Conservation (phyloP, 2,329 filamentous ascomycete species). For the Endothia cerciana region DNA sequence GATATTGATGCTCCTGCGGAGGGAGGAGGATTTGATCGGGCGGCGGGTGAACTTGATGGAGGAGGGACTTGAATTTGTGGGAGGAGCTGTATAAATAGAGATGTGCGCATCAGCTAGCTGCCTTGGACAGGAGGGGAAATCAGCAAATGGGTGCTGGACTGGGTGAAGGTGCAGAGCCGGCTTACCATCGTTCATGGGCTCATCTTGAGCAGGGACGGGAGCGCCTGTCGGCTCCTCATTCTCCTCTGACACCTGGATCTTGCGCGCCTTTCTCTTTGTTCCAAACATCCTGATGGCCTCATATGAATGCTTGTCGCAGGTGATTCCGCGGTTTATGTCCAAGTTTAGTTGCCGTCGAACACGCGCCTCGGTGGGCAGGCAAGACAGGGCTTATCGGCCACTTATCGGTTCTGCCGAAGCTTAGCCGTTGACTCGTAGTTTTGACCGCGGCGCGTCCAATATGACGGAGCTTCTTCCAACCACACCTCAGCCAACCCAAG, state of each 20-base stretch:
- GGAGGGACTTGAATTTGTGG: conserved; percentile 38
- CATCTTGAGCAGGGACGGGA: conserved; percentile 31
- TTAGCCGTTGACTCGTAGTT: conserved; percentile 23
- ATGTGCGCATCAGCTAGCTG: conserved; percentile 38
- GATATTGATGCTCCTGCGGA: conserved; percentile 60
- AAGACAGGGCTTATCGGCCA: conserved; percentile 27
- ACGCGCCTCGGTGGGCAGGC: background rate
- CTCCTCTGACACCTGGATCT: conserved; percentile 72
- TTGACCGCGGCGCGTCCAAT: conserved; percentile 24
- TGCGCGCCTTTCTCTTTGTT: conserved; percentile 71
- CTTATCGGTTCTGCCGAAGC: conserved; percentile 32
- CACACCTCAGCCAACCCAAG: conserved; percentile 16
- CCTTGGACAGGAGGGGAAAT: conserved; percentile 23
- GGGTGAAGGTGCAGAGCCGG: conserved; percentile 23
- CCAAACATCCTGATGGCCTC: conserved; percentile 49
- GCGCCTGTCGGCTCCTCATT: conserved; percentile 52
- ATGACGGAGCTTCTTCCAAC: conserved; percentile 5
- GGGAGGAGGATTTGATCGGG: conserved; percentile 59
- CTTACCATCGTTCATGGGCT: conserved; percentile 44
- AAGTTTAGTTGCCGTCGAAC: background rate
- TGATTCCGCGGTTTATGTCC: background rate
- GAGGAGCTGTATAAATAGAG: conserved; percentile 30
- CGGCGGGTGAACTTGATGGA: conserved; percentile 54
- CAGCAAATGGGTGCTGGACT: conserved; percentile 29
- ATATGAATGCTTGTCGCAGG: background rate